A percentile compares a stretch with the other conserved stretches of the same genome.
These are phyloP conservation scores for Microsporum audouinii DNA, from an alignment of 2,329 filamentous ascomycete genomes.

Conservation along the genomic window DNA sequence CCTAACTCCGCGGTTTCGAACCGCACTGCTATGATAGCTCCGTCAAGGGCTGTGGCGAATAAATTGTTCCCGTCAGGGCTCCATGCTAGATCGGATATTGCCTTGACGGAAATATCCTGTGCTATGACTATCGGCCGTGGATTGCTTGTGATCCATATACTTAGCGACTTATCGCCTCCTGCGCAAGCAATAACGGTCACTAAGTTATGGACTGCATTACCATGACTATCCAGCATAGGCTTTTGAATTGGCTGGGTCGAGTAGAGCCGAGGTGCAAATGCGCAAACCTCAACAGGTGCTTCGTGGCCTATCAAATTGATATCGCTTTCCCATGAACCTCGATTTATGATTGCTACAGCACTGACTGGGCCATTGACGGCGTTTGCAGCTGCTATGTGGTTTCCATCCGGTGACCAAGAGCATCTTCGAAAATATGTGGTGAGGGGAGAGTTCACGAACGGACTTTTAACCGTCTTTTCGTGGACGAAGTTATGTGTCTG, in stretches of 20 bases:
- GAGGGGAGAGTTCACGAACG: conserved; percentile 81
- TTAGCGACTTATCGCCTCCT: conserved; percentile 90
- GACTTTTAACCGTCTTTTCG: conserved; percentile 77
- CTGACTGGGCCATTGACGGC: conserved; percentile 95
- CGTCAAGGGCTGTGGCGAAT: conserved; percentile 79
- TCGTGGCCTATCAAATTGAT: conserved; percentile 97
- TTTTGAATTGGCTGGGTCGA: conserved; percentile 52
- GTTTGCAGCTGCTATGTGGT: conserved; percentile 93
- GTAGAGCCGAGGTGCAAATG: conserved; percentile 89
- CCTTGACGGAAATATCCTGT: conserved; percentile 79
- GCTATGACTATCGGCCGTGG: conserved; percentile 81
- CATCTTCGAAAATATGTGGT: conserved; percentile 95
- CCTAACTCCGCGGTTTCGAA: conserved; percentile 84
- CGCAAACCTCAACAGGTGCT: conserved; percentile 91
- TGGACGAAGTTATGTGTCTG: conserved; percentile 94
- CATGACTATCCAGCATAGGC: conserved; percentile 35
- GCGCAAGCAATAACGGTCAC: conserved; percentile 95
- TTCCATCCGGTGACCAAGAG: conserved; percentile 95
- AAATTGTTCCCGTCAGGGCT: conserved; percentile 79
- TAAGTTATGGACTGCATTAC: conserved; percentile 36
- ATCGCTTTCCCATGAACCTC: conserved; percentile 85
- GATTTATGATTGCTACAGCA: conserved; percentile 90
- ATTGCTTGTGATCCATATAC: conserved; percentile 95
- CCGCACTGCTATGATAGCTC: conserved; percentile 66
- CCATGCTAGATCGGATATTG: conserved; percentile 91